Percentiles rank a stretch among this genome's conserved stretches.
Conservation (phyloP, 1,284 basidiomycete species). For the Caloboletus inedulis region DNA sequence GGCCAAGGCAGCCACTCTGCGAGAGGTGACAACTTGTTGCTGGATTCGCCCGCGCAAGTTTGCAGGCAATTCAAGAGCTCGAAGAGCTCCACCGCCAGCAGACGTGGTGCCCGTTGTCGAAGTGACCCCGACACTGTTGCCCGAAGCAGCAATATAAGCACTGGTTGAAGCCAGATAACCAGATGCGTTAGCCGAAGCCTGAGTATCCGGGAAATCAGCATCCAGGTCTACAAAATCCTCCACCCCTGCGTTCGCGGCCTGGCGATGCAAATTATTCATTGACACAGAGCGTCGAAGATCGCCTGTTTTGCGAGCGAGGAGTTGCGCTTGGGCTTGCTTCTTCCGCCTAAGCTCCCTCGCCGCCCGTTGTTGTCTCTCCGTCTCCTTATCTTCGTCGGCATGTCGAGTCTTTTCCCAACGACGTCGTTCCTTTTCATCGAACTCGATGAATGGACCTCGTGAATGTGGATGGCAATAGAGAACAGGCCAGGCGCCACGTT, state of each 20-base stretch:
- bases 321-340: constrained; percentile 39
- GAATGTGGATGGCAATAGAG: constrained; percentile 69
- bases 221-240: constrained; percentile 48
- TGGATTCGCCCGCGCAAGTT: constrained; percentile 56
- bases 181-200: constrained; percentile 62
- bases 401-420: constrained; percentile 59
- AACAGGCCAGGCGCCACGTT: constrained; percentile 63
- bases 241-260: constrained; percentile 36
- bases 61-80: constrained; percentile 48
- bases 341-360: constrained; percentile 43
- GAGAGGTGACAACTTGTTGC: constrained; percentile 62
- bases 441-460: constrained; percentile 69
- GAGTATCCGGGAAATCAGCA: constrained; percentile 42
- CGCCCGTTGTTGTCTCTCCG: constrained; percentile 44
- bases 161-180: constrained; percentile 61
- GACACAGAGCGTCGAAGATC: constrained; percentile 77
- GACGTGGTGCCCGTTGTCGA: constrained; percentile 86
- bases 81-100: constrained; percentile 49
- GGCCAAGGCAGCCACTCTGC: constrained; percentile 41
- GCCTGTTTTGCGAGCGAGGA: constrained; percentile 41
- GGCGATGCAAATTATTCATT: constrained; percentile 70
- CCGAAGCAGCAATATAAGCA: constrained; percentile 83
- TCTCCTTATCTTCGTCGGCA: constrained; percentile 48
- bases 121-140: constrained; percentile 92
- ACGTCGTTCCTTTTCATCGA: constrained; percentile 67